A percentile compares a stretch with the other conserved stretches of the same genome.
Evolutionary conservation across 1,284 basidiomycete genomes (phyloP).

Genomic region (Spongispora temasekensis): DNA sequence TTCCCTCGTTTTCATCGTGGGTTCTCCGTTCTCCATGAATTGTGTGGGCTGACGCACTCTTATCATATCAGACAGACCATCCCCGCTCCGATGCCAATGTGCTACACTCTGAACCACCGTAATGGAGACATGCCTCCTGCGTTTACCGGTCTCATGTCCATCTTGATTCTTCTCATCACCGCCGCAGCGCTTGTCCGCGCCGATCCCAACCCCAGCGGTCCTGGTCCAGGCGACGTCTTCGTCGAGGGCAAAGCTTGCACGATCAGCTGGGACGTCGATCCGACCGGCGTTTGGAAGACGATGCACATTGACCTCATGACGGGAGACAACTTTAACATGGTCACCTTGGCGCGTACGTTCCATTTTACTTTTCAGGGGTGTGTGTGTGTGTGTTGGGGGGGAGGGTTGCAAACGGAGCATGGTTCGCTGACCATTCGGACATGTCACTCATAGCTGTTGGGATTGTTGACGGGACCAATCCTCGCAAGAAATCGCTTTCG

Average conservation of each 20-base stretch:
- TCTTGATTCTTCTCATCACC: conserved; percentile 44
- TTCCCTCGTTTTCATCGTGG: conserved; percentile 7
- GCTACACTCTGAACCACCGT: no score
- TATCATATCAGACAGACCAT: neutral
- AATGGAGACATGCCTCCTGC: conserved; percentile 7
- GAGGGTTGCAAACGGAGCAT: no score
- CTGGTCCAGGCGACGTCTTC: conserved; percentile 57
- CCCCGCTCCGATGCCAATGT: neutral
- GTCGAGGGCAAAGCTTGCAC: conserved; percentile 54
- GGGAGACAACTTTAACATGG: conserved; percentile 73
- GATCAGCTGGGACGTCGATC: conserved; percentile 58
- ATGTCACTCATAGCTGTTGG: conserved; percentile 40
- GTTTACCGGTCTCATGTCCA: conserved; percentile 44
- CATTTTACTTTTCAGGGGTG: no score
- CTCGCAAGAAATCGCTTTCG: conserved; percentile 43
- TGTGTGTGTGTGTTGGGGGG: no score
- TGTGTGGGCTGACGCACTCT: neutral
- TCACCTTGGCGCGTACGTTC: conserved; percentile 62
- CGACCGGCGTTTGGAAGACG: conserved; percentile 57
- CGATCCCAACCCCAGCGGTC: conserved; percentile 53
- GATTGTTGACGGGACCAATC: conserved; percentile 60
- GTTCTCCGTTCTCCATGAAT: neutral
- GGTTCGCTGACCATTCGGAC: neutral
- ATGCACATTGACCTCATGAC: conserved; percentile 81
- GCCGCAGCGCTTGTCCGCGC: conserved; percentile 45